A percentile compares a stretch with the other conserved stretches of the same genome.
These are phyloP conservation scores for Chlorociboria aeruginascens DNA, from an alignment of 495 filamentous ascomycete species.

Conservation along the genomic window DNA sequence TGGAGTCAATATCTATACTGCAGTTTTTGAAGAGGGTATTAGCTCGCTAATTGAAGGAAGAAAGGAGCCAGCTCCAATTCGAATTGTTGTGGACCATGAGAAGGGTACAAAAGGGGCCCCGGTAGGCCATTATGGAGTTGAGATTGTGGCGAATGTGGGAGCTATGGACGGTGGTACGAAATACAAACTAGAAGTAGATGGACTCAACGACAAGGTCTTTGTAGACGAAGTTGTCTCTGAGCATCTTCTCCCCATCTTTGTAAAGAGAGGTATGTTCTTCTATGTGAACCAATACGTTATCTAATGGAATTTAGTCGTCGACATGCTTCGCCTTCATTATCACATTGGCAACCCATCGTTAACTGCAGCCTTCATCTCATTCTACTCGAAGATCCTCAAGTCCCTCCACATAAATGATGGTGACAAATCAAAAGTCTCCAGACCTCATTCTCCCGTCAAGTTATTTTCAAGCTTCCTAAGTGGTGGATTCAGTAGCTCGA, in stretches of 20 bases:
- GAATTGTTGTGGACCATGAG: constrained; percentile 48
- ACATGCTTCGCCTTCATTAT: constrained; percentile 57
- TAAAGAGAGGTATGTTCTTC: constrained; percentile 45
- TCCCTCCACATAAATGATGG: constrained; percentile 53
- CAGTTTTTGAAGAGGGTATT: constrained; percentile 60
- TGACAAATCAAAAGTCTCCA: constrained; percentile 49
- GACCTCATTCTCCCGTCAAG: constrained; percentile 80
- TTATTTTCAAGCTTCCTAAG: constrained; percentile 74
- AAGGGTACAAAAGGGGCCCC: constrained; percentile 43
- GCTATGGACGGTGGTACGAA: constrained; percentile 25
- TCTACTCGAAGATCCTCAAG: constrained; percentile 62
- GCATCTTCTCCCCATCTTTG: constrained; percentile 56
- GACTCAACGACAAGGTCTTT: constrained; percentile 47
- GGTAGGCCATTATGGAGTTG: constrained; percentile 57
- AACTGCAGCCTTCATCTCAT: constrained; percentile 48
- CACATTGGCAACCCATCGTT: constrained; percentile 55
- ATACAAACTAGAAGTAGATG: constrained; percentile 49
- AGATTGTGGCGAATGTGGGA: constrained; percentile 46
- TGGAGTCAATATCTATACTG: constrained; percentile 55
- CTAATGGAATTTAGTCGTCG: constrained; percentile 36
- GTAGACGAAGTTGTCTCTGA: constrained; percentile 57
- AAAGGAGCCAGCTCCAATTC: constrained; percentile 43
- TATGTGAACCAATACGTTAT: not conserved
- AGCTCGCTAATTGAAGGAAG: constrained; percentile 41
- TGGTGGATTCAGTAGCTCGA: constrained; percentile 27